These are phyloP conservation scores for Leersia perrieri DNA, from an alignment of 176 grass and related monocot species.

Conservation along the genomic window DNA sequence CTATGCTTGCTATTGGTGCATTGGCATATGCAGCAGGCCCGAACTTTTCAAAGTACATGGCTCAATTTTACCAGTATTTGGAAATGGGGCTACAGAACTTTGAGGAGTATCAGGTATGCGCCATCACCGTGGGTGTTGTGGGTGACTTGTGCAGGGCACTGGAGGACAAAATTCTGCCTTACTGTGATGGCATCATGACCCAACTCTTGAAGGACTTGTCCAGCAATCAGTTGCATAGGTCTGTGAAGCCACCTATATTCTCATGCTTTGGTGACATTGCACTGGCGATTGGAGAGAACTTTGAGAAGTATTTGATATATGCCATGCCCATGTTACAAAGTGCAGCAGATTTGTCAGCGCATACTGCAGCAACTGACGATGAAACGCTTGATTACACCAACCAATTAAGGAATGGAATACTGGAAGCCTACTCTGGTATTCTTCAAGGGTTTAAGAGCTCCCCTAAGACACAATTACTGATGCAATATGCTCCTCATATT, in stretches of 20 bases:
- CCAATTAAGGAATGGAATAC: conserved; percentile 74
- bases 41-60: conserved; percentile 83
- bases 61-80: conserved; percentile 80
- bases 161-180: conserved; percentile 82
- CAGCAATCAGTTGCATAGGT: conserved; percentile 72
- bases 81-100: conserved; percentile 95
- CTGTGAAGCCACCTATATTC: conserved; percentile 82
- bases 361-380: conserved; percentile 58
- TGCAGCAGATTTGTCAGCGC: conserved; percentile 72
- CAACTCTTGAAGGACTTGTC: conserved; percentile 81
- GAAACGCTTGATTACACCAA: conserved; percentile 89
- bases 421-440: conserved; percentile 94
- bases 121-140: conserved; percentile 83
- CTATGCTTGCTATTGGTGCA: conserved; percentile 90
- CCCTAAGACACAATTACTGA: conserved; percentile 62
- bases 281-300: conserved; percentile 82
- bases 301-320: conserved; percentile 88
- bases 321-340: conserved; percentile 93
- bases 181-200: conserved; percentile 85
- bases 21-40: conserved; percentile 80
- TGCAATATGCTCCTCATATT: conserved; percentile 71
- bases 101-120: conserved; percentile 89
- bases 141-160: conserved; percentile 81
- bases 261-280: conserved; percentile 90
- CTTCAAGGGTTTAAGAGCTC: conserved; percentile 91